Percentiles rank a stretch among this genome's conserved stretches.
phyloP scores from a whole-genome alignment of 164 flowering plant species.

The Vitis rupestris region DNA sequence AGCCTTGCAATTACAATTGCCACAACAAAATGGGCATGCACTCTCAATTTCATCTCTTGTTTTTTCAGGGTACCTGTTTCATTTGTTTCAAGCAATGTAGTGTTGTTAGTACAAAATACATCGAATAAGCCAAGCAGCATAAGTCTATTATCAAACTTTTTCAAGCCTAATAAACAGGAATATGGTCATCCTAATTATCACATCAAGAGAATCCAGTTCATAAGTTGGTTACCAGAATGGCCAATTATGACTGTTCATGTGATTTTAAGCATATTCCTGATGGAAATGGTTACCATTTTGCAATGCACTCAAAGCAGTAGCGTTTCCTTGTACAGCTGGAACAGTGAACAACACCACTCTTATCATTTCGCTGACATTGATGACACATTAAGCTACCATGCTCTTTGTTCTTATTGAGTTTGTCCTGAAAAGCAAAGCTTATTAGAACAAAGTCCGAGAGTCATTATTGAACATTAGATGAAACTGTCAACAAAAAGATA shows the following conservation, averaged over 20 bases:
- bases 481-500: no score
- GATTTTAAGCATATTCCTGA: no score
- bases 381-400: slow-evolving; percentile 49
- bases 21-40: slow-evolving; percentile 71
- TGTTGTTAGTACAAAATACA: neutral
- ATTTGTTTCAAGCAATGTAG: no score
- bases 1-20: slow-evolving; percentile 79
- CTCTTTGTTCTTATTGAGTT: slow-evolving; percentile 16
- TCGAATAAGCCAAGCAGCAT: no score
- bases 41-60: slow-evolving; percentile 45
- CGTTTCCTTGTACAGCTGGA: slow-evolving; percentile 55
- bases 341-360: slow-evolving; percentile 40
- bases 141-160: no score
- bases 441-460: no score
- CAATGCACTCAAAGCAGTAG: slow-evolving; percentile 54
- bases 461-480: no score
- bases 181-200: no score
- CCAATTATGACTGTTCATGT: no score
- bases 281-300: slow-evolving; percentile 50
- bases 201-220: neutral
- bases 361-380: slow-evolving; percentile 50
- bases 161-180: neutral
- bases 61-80: slow-evolving; percentile 63
- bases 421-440: slow-evolving; percentile 19
- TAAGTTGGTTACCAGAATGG: no score